Percentiles rank a stretch among this genome's conserved stretches.
Conservation (phyloP, 257 asterid species). For the Cinchona pubescens region DNA sequence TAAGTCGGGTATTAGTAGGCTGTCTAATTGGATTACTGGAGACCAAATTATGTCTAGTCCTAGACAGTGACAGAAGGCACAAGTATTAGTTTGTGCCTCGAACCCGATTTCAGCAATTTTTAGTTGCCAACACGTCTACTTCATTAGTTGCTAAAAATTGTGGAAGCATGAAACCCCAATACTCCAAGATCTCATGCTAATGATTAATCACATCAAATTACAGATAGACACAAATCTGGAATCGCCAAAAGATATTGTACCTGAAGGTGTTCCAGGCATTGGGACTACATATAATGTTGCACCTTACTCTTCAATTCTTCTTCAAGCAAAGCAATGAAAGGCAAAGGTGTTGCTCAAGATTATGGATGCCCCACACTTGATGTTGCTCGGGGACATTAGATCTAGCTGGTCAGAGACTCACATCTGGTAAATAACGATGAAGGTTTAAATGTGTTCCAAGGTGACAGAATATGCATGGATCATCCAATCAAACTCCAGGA, state of each 20-base stretch:
- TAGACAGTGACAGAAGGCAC: background rate
- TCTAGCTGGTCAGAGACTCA: background rate
- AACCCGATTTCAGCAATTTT: background rate
- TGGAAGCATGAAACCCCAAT: background rate
- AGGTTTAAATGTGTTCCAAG: background rate
- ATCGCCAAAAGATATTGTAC: constrained; percentile 61
- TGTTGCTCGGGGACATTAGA: background rate
- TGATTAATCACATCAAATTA: constrained; percentile 17
- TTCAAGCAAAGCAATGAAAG: constrained; percentile 58
- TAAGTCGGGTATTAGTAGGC: background rate
- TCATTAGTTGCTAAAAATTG: background rate
- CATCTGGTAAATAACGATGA: background rate
- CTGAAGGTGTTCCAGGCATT: constrained; percentile 66
- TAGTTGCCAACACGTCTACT: background rate
- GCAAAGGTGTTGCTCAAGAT: background rate
- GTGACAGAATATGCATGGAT: background rate
- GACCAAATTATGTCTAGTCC: background rate
- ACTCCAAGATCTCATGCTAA: background rate
- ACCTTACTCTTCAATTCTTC: constrained; percentile 72
- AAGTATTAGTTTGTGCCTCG: background rate
- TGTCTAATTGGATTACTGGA: background rate
- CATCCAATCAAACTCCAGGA: background rate
- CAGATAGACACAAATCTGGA: constrained; percentile 92
- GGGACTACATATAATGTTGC: constrained; percentile 54
- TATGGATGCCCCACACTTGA: background rate